phyloP scores from a whole-genome alignment of 768 basidiomycete species.

The Lactarius trivialis region DNA sequence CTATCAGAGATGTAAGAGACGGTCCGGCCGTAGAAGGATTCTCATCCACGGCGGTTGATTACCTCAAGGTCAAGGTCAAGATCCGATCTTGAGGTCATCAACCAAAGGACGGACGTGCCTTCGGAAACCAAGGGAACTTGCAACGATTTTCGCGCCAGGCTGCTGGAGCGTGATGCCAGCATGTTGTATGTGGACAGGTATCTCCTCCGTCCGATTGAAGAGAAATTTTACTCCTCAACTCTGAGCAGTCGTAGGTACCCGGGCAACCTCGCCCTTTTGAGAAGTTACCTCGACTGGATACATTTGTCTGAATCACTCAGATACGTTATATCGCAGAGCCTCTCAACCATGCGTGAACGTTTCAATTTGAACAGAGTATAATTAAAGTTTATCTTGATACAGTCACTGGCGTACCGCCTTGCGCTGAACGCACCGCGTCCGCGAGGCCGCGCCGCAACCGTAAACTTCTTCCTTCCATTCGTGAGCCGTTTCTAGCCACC shows the following conservation, averaged over 20 bases:
- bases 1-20: too few relatives aligned
- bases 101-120: too few relatives aligned
- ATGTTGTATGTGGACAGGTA: too few relatives aligned
- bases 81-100: too few relatives aligned
- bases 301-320: not conserved
- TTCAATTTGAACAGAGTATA: not conserved
- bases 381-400: not conserved
- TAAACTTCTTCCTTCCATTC: too few relatives aligned
- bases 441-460: conserved; percentile 7
- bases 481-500: not conserved
- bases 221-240: not conserved
- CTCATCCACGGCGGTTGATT: too few relatives aligned
- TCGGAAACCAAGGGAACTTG: too few relatives aligned
- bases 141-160: too few relatives aligned
- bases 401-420: not conserved
- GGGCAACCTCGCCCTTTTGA: not conserved
- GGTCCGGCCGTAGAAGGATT: too few relatives aligned
- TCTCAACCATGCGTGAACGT: not conserved
- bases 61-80: too few relatives aligned
- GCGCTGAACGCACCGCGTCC: not conserved
- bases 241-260: not conserved
- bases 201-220: too few relatives aligned
- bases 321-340: not conserved
- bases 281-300: not conserved
- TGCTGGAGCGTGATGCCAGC: too few relatives aligned